phyloP scores from a whole-genome alignment of 768 basidiomycete genomes.

The Tremella yokohamensis region DNA sequence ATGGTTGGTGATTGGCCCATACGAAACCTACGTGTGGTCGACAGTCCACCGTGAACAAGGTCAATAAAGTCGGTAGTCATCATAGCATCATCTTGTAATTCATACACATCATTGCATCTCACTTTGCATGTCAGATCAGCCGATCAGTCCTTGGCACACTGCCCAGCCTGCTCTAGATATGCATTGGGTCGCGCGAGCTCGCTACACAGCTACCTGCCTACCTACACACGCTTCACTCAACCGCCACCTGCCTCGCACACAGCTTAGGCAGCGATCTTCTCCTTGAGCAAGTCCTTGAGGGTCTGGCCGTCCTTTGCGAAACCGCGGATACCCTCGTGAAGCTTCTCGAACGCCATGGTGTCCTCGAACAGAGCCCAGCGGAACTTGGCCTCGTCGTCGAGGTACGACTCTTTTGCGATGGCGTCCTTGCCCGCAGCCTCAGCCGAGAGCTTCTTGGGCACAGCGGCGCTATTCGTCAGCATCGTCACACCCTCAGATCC shows the following conservation, averaged over 20 bases:
- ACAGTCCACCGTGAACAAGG: too few species aligned
- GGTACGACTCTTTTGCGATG: constrained; percentile 72
- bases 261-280: constrained; percentile 52
- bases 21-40: too few species aligned
- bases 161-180: too few species aligned
- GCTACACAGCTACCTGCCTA: too few species aligned
- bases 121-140: too few species aligned
- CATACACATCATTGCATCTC: too few species aligned
- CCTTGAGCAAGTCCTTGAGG: constrained; percentile 74
- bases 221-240: background rate
- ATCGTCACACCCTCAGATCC: background rate
- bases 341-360: constrained; percentile 97
- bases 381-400: constrained; percentile 95
- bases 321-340: constrained; percentile 97
- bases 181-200: too few species aligned
- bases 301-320: constrained; percentile 83
- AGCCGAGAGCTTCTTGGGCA: constrained; percentile 81
- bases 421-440: constrained; percentile 55
- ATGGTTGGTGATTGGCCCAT: too few species aligned
- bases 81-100: too few species aligned
- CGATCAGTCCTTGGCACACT: too few species aligned
- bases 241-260: background rate
- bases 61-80: too few species aligned
- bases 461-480: constrained; percentile 54
- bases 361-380: constrained; percentile 89